phyloP scores from a whole-genome alignment of 2,329 filamentous ascomycete species.

The Colletotrichum sp. region DNA sequence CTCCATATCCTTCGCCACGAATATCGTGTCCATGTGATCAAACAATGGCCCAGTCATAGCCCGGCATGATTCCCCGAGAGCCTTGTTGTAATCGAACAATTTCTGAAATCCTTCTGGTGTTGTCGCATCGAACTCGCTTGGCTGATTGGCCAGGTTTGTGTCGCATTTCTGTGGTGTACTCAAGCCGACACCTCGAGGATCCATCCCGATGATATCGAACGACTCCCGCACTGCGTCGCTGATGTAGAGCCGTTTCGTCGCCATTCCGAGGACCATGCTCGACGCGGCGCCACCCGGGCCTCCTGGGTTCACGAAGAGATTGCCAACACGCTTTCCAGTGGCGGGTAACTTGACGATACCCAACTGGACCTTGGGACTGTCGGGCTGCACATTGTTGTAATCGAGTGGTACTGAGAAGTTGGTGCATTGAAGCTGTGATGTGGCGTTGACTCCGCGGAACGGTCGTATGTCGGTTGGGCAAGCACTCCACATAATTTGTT shows the following conservation, averaged over 20 bases:
- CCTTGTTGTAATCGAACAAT: conserved; percentile 5
- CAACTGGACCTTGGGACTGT: neutral
- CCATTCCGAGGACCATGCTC: conserved; percentile 7
- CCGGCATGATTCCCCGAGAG: conserved; percentile 8
- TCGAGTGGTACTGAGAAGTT: conserved; percentile 8
- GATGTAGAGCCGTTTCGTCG: neutral
- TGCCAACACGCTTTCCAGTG: neutral
- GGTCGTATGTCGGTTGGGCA: conserved; percentile 1
- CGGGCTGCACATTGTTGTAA: neutral
- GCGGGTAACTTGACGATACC: conserved; percentile 7
- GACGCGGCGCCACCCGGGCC: conserved; percentile 10
- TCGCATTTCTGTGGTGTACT: conserved; percentile 6
- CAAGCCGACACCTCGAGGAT: neutral
- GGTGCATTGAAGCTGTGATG: neutral
- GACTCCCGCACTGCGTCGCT: neutral
- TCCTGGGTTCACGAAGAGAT: conserved; percentile 14
- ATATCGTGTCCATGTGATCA: conserved; percentile 6
- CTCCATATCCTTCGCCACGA: conserved; percentile 14
- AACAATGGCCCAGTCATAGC: neutral
- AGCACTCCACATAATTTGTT: neutral
- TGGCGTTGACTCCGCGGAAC: neutral
- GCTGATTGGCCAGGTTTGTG: neutral
- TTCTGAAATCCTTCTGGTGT: conserved; percentile 8
- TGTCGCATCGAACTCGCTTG: conserved; percentile 10
- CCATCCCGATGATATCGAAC: conserved; percentile 13